These are phyloP conservation scores for Talaromyces stipitatus DNA, from an alignment of 495 filamentous ascomycete species.

Conservation along the genomic window DNA sequence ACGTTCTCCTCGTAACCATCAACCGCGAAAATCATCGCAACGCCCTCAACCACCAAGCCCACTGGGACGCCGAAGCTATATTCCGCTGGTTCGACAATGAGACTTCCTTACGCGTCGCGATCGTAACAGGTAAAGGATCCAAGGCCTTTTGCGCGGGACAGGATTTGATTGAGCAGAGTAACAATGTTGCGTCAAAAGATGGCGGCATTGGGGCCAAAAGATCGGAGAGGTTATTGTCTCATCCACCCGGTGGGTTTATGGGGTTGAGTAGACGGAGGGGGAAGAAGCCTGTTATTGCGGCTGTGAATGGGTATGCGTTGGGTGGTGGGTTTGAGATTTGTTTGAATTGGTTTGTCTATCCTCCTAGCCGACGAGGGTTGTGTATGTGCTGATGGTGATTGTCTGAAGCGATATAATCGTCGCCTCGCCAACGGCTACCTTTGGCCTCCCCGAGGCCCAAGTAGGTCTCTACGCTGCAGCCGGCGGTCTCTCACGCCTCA, in stretches of 20 bases:
- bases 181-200: constrained; percentile 17
- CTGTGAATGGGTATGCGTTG: constrained; percentile 60
- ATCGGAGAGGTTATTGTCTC: constrained; percentile 11
- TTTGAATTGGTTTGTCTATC: constrained; percentile 39
- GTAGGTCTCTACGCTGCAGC: constrained; percentile 59
- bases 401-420: constrained; percentile 52
- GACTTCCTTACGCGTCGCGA: constrained; percentile 44
- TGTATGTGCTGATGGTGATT: neutral
- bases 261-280: constrained; percentile 27
- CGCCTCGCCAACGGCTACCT: constrained; percentile 43
- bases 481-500: constrained; percentile 59
- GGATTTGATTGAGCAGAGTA: constrained; percentile 43
- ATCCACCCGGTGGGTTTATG: constrained; percentile 26
- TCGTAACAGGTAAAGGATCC: constrained; percentile 45
- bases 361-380: neutral
- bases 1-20: constrained; percentile 42
- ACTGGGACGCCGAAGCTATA: constrained; percentile 43
- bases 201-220: constrained; percentile 21
- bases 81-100: constrained; percentile 52
- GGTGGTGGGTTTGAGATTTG: constrained; percentile 70
- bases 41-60: constrained; percentile 41
- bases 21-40: constrained; percentile 39
- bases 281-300: constrained; percentile 55
- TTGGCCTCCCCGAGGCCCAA: constrained; percentile 58
- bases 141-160: constrained; percentile 54